Base-by-base conservation (phyloP, 2,329 filamentous ascomycete genomes). In the Dactylella cylindrospora region DNA sequence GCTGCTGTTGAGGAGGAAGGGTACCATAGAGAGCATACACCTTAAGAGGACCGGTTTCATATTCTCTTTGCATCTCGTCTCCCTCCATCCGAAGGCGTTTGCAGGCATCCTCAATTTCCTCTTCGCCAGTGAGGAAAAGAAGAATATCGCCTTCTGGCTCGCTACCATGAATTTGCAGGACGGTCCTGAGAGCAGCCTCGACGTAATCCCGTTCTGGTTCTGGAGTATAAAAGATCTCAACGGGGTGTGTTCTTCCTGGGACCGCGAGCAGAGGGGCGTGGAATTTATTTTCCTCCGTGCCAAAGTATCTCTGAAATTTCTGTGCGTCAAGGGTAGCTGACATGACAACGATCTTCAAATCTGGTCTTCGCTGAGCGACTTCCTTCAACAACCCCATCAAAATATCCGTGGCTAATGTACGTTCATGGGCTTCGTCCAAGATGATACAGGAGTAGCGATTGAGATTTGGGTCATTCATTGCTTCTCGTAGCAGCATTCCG, bases 281-380 rank as follows among this genome's bases (percentile, higher is more conserved):
- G 15, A 39, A 62, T 4, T 62, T 36, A 22, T 62, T 62, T 4
- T 43, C 41, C 19, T 62, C 47, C 17, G 29, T 25, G 75, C 90
- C 88, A 77, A 98, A 98, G 76, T 98, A 98, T 62, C 84, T 85
- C 74, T 97, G 93, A 73, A 98, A 98, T 75, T 98, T 98, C 71
- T 95, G 86, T 3, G 93, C 93, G 75, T 98, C 93, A 50, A 98
- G 81, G 7, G 93, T 98, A 62, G 93, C 93, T 71, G 91, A 97
- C 84, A 97, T 98, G 79, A 98, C 93, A 71, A 98, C 93, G 70
- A 98, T 88, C 78, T 98, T 98, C 70, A 98, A 79, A 73, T 98
- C 93, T 3, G 88, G 81, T 59, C 93, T 81, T 69, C 90, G 83
- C 68, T 79, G 74, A 26, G 90, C 84, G 33, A 97, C 85, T 71